Evolutionary conservation across 306 rosid genomes (phyloP), one percentile per base, ranked within the genome.

Genomic region (Gillenia trifoliata): DNA sequence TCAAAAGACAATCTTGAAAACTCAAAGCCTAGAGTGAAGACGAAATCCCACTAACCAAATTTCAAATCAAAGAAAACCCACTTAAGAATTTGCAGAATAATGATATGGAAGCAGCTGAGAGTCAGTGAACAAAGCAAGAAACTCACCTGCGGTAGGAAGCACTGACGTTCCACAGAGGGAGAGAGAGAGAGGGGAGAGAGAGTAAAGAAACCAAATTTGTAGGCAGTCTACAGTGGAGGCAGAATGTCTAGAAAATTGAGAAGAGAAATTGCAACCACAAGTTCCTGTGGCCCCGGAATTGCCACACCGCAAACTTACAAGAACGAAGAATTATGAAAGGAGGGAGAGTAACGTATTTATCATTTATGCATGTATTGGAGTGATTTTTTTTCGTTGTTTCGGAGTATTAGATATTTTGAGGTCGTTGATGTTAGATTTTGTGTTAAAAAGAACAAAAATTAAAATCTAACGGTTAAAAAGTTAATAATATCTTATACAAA

Each of bases 261-360:
- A 52, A 59, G 75, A 67, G 65, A 76, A 78, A 75, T 76, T 61
- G 79, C 79, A 82, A 30, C 95, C 98, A 90, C 96, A 33, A 23
- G 31, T 68, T 73, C 68, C 5, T 83, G 90, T 83, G 96, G 97
- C 84, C 90, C 89, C 70, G 23, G 11, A 68, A 77, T 65, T 6
- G 85, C 90, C 96, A 87, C 80, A 87, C 77, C 91, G 54, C 80
- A 41, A 25, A 16, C 26, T 2, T 10, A 38, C 76, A 72, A 59
- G 56, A 59, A 72, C 13, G 7, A 57, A 29, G 76, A 57, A 25
- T 8, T 7, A 30, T 2, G 25, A 1, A 20, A 7, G 16, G 41
- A 26, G 15, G 11, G 30, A 38, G 49, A 34, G 43, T 4, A 26
- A 59, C 33, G 5, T 5, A 4, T 4, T 12, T 22, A 11, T n/a